Base-by-base conservation (phyloP, 768 basidiomycete species). In the Tricholoma furcatifolium region DNA sequence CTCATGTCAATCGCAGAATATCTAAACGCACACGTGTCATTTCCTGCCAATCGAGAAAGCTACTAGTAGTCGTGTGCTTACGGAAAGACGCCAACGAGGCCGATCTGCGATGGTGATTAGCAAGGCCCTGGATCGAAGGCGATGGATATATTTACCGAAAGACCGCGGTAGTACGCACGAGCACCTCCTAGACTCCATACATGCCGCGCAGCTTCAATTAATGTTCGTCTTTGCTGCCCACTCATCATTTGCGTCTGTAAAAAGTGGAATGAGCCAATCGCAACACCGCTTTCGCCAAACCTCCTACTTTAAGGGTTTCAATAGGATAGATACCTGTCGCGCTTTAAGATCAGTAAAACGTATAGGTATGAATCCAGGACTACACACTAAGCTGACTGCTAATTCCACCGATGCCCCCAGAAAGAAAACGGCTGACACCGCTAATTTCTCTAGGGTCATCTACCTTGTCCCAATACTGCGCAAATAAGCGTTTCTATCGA, bases 1-100 rank as follows among this genome's bases (percentile, higher is more conserved):
- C 87, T 90, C 91, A 93, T 96, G 69, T 99, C 96, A 57, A 98
- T 99, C 4, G 96, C 96, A 12, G 91, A 88, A 66, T 91, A 91
- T 53, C 87, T 88, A 43, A 49, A 38, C 23, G 40, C 43, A 14
- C 18, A 14, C 17, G 36, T 21, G 15, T 48, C 18, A 43, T 42
- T 7, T 30, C 51, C 15, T 51, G 15, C 14, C 43, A 18, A 31
- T 43, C 36, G 38, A 32, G 36, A 32, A 18, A 42, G 24, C 54
- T 44, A 56, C 32, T 38, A 17, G n/a, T n/a, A n/a, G n/a, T n/a
- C n/a, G n/a, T n/a, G 20, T 34, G 67, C 87, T 40, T 70, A 90
- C 87, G 97, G 97, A 72, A 98, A 98, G 30, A 99, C 97, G 30
- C 97, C 97, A 49, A 98, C 69, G 31, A 99, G 79, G 38, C 97